Base-by-base conservation (phyloP, 495 filamentous ascomycete species). In the Hypoxylon perforatum region DNA sequence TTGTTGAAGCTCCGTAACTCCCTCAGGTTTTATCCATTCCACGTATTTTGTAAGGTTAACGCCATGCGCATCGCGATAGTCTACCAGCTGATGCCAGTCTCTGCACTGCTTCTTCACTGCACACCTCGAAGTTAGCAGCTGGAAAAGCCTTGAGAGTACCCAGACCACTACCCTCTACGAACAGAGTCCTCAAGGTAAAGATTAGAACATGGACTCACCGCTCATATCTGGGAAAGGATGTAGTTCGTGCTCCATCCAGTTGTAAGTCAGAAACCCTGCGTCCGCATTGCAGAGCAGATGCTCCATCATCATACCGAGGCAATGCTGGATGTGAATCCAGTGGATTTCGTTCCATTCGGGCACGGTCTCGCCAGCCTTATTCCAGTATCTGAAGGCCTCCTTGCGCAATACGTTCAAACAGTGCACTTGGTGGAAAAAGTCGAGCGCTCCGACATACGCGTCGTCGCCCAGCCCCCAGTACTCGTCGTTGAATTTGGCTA, bases 361-460 rank as follows among this genome's bases (percentile, higher is more conserved):
- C n/a, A 57, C 51, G 8, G 44, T 67, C 30, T 63, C 57, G 15
- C 41, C 57, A 7, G 50, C 47, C 21, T 53, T 54, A 18, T 30
- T 23, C 47, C 48, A 54, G 30, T 58, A 65, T 21, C 62, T 52
- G 30, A 65, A 65, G 15, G 62, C 5, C 19, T 67, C 64, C 30
- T 72, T 57, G 10, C 68, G 67, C 1, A 77, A 53, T 14, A 59
- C 38, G 42, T 72, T 67, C 25, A 76, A 51, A 52, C 72, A 76
- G 55, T 76, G 69, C 18, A 77, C 62, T 25, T 72, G 70, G 57
- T 74, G 74, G 67, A 70, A 74, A 14, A 73, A 49, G 54, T 74
- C 73, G 22, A 76, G 36, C 23, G 65, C 45, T n/a, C 53, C 74
- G 41, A 76, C 72, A 22, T 76, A 77, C 0, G 75, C 76, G 35